A percentile compares a stretch with the other conserved stretches of the same genome.
These are phyloP conservation scores for Fraxinus velutina DNA, from an alignment of 305 asterid species.

Conservation along the genomic window DNA sequence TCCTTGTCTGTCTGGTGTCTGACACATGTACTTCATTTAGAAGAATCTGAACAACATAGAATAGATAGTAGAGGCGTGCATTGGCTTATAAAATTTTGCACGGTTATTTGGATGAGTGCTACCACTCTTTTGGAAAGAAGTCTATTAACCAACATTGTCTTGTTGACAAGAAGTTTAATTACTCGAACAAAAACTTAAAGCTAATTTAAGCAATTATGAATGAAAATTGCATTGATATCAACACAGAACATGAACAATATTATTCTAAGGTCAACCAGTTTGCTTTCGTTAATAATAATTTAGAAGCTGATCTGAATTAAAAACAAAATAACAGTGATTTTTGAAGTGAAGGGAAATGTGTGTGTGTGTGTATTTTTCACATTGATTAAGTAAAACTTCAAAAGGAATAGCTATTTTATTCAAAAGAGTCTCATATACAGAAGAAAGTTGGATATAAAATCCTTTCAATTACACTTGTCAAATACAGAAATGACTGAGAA, in stretches of 20 bases:
- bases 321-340: neutral
- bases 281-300: neutral
- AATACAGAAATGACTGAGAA: slow-evolving; percentile 5
- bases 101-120: neutral
- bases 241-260: neutral
- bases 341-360: neutral
- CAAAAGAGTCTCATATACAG: neutral
- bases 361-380: neutral
- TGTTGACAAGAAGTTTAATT: neutral
- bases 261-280: neutral
- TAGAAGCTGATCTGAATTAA: neutral
- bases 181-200: neutral
- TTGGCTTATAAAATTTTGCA: neutral
- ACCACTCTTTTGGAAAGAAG: neutral
- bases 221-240: neutral
- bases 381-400: neutral
- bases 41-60: neutral
- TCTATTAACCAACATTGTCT: neutral
- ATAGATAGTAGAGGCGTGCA: neutral
- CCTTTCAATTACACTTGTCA: neutral
- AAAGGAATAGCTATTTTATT: neutral
- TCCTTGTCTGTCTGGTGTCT: neutral
- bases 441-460: neutral
- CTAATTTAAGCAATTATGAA: neutral
- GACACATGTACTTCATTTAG: neutral